A percentile compares a stretch with the other conserved stretches of the same genome.
Evolutionary conservation across 352 stramenopile genomes (phyloP).

Genomic region (Thalassiosira allenii): DNA sequence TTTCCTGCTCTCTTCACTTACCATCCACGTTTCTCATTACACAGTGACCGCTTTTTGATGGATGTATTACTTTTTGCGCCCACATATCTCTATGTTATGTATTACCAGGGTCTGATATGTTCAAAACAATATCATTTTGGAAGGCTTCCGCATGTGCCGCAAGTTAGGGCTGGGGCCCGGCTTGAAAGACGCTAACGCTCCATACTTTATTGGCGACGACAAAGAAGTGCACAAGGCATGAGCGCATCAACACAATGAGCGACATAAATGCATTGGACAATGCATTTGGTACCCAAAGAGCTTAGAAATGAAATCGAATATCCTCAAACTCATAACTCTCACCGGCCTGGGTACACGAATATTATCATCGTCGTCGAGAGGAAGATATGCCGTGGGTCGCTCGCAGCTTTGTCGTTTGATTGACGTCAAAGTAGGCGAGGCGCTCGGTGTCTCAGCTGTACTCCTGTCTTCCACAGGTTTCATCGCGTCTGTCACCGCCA

Average conservation of each 20-base stretch:
- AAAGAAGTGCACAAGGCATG: not conserved
- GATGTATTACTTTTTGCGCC: no score
- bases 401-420: conserved; percentile 1
- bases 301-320: not conserved
- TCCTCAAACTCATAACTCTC: no score
- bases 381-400: conserved; percentile 46
- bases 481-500: not conserved
- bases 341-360: no score
- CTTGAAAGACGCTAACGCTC: not conserved
- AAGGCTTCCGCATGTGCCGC: not conserved
- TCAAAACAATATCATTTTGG: not conserved
- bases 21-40: no score
- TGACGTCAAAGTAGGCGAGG: not conserved
- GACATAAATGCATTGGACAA: not conserved
- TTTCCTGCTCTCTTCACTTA: no score
- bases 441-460: not conserved
- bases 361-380: conserved; percentile 23
- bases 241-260: not conserved
- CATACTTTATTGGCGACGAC: not conserved
- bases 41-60: no score
- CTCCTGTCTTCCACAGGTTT: not conserved
- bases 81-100: no score
- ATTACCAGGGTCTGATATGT: no score
- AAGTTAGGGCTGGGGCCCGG: not conserved
- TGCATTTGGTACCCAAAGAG: not conserved